Percentiles rank a stretch among this genome's conserved stretches.
These are phyloP conservation scores for Fusarium aywerte DNA, from an alignment of 2,329 filamentous ascomycete species.

Conservation along the genomic window DNA sequence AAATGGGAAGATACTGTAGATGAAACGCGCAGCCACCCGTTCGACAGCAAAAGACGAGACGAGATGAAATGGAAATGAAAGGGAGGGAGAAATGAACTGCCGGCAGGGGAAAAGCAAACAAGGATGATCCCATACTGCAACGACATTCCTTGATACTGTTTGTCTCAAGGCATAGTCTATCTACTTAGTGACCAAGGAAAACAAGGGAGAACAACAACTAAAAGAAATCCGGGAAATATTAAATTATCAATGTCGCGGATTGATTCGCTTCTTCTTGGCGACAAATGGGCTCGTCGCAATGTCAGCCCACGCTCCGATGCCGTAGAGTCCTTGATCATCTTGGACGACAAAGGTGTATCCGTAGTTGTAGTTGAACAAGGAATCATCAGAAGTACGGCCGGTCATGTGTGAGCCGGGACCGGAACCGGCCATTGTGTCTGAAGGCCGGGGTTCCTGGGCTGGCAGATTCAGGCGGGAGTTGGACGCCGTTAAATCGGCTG, in stretches of 20 bases:
- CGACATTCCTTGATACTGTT: conserved; percentile 12
- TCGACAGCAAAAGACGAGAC: not conserved
- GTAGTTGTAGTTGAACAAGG: conserved; percentile 9
- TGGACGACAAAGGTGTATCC: conserved; percentile 5
- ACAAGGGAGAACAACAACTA: not conserved
- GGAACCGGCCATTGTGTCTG: not conserved
- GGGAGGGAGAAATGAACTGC: conserved; percentile 8
- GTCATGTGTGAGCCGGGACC: conserved; percentile 15
- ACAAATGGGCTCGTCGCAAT: conserved; percentile 15
- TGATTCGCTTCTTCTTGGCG: conserved; percentile 24
- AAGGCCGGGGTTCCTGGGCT: conserved; percentile 27
- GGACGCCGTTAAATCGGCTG: conserved; percentile 24
- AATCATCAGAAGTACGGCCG: conserved; percentile 26
- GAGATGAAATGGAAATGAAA: not conserved
- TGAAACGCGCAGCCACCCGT: conserved; percentile 29
- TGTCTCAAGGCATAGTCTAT: not conserved
- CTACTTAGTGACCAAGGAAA: not conserved
- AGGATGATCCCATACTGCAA: not conserved
- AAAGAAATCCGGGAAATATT: not conserved
- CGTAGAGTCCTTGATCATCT: conserved; percentile 27
- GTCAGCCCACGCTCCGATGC: conserved; percentile 42
- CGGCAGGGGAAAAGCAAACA: conserved; percentile 2
- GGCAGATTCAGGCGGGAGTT: conserved; percentile 18
- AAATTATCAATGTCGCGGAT: conserved; percentile 24
- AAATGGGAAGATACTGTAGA: conserved; percentile 11